These are phyloP conservation scores for Argentina anserina DNA, from an alignment of 306 rosid species.

Conservation along the genomic window DNA sequence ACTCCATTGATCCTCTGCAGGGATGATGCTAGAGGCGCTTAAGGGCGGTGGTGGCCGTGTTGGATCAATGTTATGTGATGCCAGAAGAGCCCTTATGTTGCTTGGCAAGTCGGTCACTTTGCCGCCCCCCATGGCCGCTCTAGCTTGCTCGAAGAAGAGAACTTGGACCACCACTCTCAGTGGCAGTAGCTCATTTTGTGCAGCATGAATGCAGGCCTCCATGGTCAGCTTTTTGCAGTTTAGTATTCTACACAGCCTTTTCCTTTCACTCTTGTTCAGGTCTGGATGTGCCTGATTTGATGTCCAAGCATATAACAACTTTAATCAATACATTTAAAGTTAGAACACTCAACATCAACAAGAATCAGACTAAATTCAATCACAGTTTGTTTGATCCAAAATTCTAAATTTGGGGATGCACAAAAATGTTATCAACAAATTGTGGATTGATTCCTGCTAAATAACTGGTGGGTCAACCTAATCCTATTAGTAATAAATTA, in stretches of 20 bases:
- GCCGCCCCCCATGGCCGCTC: slow-evolving; percentile 70
- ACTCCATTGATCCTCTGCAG: slow-evolving; percentile 87
- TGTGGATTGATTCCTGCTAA: slow-evolving; percentile 20
- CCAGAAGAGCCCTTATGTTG: slow-evolving; percentile 79
- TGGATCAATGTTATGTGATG: slow-evolving; percentile 74
- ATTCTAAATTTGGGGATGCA: slow-evolving; percentile 1
- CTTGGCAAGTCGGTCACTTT: slow-evolving; percentile 71
- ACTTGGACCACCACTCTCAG: slow-evolving; percentile 94
- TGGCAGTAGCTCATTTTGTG: slow-evolving; percentile 96
- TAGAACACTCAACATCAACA: slow-evolving; percentile 3
- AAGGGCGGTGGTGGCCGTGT: slow-evolving; percentile 60
- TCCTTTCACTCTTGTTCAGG: slow-evolving; percentile 88
- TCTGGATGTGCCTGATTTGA: slow-evolving; percentile 83
- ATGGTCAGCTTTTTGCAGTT: slow-evolving; percentile 93
- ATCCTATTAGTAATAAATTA: slow-evolving; percentile 44
- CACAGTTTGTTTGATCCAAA: not conserved
- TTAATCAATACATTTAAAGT: slow-evolving; percentile 10
- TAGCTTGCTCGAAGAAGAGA: slow-evolving; percentile 93
- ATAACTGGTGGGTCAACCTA: slow-evolving; percentile 55
- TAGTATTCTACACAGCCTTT: slow-evolving; percentile 76
- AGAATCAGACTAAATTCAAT: not conserved
- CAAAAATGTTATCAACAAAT: not conserved
- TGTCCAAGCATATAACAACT: slow-evolving; percentile 17
- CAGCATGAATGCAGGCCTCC: slow-evolving; percentile 99
- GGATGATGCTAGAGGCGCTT: slow-evolving; percentile 55